Percentiles rank a stretch among this genome's conserved stretches.
These are phyloP conservation scores for Amoebophrya sp. DNA, from an alignment of 169 alveolate genomes.

Conservation along the genomic window DNA sequence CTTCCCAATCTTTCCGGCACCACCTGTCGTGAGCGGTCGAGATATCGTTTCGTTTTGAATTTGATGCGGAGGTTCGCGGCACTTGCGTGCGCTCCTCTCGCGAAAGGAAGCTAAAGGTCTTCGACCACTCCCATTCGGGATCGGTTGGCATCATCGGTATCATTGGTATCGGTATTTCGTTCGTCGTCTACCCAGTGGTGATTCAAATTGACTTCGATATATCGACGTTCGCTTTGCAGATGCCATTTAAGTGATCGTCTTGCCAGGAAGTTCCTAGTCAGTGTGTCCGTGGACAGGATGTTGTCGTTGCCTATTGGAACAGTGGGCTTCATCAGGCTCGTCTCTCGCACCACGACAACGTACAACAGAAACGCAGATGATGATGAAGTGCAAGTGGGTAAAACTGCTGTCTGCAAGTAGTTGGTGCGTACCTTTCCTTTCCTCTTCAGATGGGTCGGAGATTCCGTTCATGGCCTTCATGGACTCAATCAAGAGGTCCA, in stretches of 20 bases:
- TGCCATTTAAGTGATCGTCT: too few species aligned
- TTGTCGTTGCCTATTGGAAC: too few species aligned
- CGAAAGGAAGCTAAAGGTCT: background rate
- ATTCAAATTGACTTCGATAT: too few species aligned
- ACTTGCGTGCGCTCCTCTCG: background rate
- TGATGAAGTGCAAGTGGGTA: too few species aligned
- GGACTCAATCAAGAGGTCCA: background rate
- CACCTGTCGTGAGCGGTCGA: background rate
- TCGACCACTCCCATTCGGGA: background rate
- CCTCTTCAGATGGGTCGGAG: background rate
- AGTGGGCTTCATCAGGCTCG: too few species aligned
- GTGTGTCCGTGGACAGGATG: background rate
- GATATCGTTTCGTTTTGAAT: background rate
- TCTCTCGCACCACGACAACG: too few species aligned
- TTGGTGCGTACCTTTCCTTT: background rate
- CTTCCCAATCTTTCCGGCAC: background rate
- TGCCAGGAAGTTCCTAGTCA: background rate
- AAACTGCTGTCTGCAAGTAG: too few species aligned
- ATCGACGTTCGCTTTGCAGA: too few species aligned
- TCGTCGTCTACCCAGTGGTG: too few species aligned
- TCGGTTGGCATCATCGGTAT: background rate
- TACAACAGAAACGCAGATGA: too few species aligned
- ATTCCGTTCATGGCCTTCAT: constrained; percentile 1
- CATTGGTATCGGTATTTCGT: too few species aligned
- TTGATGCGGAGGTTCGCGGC: background rate